phyloP scores from a whole-genome alignment of 2,329 filamentous ascomycete species.

The Sphaerulina vaccinii region DNA sequence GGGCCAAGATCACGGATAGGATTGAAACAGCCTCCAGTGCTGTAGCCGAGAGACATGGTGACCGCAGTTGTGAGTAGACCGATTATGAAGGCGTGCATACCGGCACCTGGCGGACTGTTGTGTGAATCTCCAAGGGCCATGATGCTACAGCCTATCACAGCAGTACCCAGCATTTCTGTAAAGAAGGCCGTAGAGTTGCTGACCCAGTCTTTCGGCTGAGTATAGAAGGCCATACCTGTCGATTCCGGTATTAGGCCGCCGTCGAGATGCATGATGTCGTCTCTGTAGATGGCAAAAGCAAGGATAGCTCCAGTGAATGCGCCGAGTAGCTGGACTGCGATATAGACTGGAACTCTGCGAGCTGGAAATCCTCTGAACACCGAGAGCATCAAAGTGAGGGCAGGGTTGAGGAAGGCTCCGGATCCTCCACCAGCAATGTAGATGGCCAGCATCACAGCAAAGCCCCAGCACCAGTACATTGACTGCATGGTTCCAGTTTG shows the following conservation, averaged over 20 bases:
- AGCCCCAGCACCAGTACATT: constrained; percentile 49
- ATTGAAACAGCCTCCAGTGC: constrained; percentile 52
- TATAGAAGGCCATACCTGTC: constrained; percentile 31
- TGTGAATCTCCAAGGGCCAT: constrained; percentile 37
- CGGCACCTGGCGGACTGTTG: constrained; percentile 43
- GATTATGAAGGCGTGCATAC: constrained; percentile 54
- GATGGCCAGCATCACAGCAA: constrained; percentile 53
- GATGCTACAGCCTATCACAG: constrained; percentile 44
- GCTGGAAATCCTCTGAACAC: constrained; percentile 55
- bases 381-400: constrained; percentile 44
- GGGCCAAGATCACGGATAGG: constrained; percentile 54
- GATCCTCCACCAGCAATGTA: constrained; percentile 46
- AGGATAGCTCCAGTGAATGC: constrained; percentile 52
- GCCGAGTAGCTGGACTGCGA: constrained; percentile 53
- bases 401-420: constrained; percentile 51
- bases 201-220: constrained; percentile 31
- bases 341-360: constrained; percentile 51
- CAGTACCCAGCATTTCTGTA: constrained; percentile 40
- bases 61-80: constrained; percentile 44
- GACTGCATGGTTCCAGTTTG: constrained; percentile 26
- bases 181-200: constrained; percentile 45
- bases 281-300: constrained; percentile 47
- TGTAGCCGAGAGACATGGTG: constrained; percentile 46
- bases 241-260: constrained; percentile 41
- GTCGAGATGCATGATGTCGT: constrained; percentile 35